Base-by-base conservation (phyloP, 2,329 filamentous ascomycete genomes). In the Trichoderma citrinoviride region DNA sequence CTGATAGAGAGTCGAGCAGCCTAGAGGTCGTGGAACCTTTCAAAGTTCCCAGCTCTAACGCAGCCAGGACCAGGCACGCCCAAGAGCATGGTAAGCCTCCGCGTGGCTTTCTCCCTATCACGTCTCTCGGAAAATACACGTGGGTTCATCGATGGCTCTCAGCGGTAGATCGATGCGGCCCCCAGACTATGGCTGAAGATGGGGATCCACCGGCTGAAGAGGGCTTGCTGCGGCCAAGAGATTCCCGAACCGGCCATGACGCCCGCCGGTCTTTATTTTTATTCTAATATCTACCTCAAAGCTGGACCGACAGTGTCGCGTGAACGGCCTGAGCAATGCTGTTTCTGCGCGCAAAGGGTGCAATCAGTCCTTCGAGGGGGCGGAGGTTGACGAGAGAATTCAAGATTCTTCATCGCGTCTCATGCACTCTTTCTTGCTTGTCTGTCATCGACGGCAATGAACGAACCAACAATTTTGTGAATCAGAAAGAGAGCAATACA, bases 101-200 rank as follows among this genome's bases (percentile, higher is more conserved):
- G 25, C 23, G 37, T 29, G 23, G 10, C 41, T n/a, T 14, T 43
- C 40, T 46, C 43, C 57, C 64, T 65, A 65, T 65, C 64, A 65
- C 25, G 47, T 50, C 37, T 6, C 17, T 29, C 7, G 12, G n/a
- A 52, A 37, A 57, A 52, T 21, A 52, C 64, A 65, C 64, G 64
- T 65, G 64, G 58, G 58, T 29, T 25, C 7, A 4, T 8, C 41
- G 37, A 57, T 14, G 37, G n/a, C 37, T 54, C 37, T 46, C 40
- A 52, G 41, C 33, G 50, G 47, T 29, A 65, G 49, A 56, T 50
- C 27, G 49, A 40, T 27, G 25, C 25, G 29, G 41, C 27, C 47
- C n/a, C 43, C 50, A 25, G 50, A 47, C 50, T 46, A 6, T 40
- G 41, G 29, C 23, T 25, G 43, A 23, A 19, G 21, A 49, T 43